Conservation (phyloP, 2,329 filamentous ascomycete species). For the Coleophoma cylindrospora region DNA sequence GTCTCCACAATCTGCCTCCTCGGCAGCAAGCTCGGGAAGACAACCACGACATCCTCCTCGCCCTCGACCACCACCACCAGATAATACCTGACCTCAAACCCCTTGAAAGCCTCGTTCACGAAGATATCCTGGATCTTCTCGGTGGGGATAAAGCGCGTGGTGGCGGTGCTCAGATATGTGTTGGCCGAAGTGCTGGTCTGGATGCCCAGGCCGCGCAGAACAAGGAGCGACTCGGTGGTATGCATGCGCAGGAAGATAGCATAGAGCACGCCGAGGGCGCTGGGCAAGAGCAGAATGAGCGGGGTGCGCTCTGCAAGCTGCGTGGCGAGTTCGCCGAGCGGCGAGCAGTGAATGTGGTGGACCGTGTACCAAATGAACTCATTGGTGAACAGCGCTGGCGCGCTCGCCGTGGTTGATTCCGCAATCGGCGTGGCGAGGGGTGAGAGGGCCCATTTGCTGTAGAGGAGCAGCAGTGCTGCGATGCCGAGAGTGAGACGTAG, state of each 20-base stretch:
- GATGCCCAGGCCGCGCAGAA: conserved; percentile 83
- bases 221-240: conserved; percentile 76
- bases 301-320: conserved; percentile 30
- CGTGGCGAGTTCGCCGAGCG: conserved; percentile 28
- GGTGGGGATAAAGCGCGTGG: conserved; percentile 81
- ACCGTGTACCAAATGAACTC: conserved; percentile 22
- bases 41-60: conserved; percentile 86
- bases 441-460: conserved; percentile 38
- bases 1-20: conserved; percentile 70
- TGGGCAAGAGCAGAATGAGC: conserved; percentile 33
- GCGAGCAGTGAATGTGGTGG: conserved; percentile 16
- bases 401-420: neutral
- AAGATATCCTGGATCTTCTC: conserved; percentile 89
- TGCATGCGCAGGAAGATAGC: conserved; percentile 40
- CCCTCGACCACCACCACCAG: conserved; percentile 85
- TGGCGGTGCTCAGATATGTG: conserved; percentile 58
- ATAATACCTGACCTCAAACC: conserved; percentile 88
- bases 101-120: conserved; percentile 90
- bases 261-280: conserved; percentile 34
- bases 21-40: conserved; percentile 81
- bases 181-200: conserved; percentile 73
- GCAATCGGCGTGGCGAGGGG: conserved; percentile 7
- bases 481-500: conserved; percentile 34
- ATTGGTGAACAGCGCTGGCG: conserved; percentile 8
- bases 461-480: conserved; percentile 41